phyloP scores from a whole-genome alignment of 2,329 filamentous ascomycete genomes.

The Eurotiales sp. region DNA sequence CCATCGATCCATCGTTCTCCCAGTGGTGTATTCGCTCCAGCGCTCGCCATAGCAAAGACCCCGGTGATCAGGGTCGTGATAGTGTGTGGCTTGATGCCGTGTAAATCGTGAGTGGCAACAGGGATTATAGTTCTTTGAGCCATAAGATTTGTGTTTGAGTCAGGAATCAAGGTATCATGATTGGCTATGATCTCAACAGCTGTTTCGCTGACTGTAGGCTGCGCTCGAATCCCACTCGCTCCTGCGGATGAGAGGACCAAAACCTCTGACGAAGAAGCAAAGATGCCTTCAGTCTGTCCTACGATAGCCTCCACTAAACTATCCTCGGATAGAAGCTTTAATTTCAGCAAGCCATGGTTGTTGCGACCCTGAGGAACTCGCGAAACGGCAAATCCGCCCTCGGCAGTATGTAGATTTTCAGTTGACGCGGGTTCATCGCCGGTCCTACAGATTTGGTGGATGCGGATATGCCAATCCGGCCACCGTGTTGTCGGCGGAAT shows the following conservation, averaged over 20 bases:
- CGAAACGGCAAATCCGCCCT: conserved; percentile 68
- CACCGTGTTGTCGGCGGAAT: conserved; percentile 30
- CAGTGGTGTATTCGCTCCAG: not conserved
- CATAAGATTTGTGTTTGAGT: conserved; percentile 31
- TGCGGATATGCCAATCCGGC: conserved; percentile 39
- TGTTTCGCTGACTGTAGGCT: not conserved
- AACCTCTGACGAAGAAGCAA: not conserved
- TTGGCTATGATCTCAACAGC: not conserved
- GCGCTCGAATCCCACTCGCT: conserved; percentile 2
- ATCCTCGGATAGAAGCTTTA: not conserved
- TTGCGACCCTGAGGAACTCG: not conserved
- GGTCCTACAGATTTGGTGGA: conserved; percentile 36
- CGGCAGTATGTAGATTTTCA: conserved; percentile 59
- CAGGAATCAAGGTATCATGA: conserved; percentile 21
- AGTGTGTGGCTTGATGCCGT: not conserved
- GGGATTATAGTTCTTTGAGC: conserved; percentile 25
- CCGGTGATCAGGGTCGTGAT: conserved; percentile 1
- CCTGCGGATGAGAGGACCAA: conserved; percentile 19
- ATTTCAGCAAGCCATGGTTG: not conserved
- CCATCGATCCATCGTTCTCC: not conserved
- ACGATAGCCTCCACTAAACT: not conserved
- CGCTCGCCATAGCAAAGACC: conserved; percentile 5
- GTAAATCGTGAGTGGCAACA: conserved; percentile 8
- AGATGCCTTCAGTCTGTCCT: not conserved
- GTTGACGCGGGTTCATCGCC: conserved; percentile 39